Evolutionary conservation across 768 basidiomycete genomes (phyloP).

Genomic region (Phaffia tasmanica): DNA sequence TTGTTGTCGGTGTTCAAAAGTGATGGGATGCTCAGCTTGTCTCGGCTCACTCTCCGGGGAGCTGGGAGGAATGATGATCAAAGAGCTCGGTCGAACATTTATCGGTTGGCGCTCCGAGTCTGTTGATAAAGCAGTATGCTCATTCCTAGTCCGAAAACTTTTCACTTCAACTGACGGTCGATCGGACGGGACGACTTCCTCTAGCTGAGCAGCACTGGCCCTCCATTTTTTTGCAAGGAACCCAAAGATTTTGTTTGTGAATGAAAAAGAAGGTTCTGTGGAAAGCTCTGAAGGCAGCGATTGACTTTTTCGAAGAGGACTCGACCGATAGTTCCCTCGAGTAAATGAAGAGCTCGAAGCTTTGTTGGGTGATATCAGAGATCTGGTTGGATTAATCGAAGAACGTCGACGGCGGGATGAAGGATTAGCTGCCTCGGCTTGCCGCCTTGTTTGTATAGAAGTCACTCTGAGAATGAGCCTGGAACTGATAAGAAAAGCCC

Average conservation of each 20-base stretch:
- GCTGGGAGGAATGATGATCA: too few relatives aligned
- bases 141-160: too few relatives aligned
- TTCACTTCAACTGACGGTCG: too few relatives aligned
- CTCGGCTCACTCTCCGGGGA: too few relatives aligned
- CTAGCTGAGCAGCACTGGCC: too few relatives aligned
- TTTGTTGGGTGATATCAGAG: slow-evolving; percentile 9
- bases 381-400: slow-evolving; percentile 14
- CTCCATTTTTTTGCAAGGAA: neutral
- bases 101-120: too few relatives aligned
- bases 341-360: slow-evolving; percentile 6
- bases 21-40: too few relatives aligned
- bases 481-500: neutral
- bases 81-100: too few relatives aligned
- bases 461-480: slow-evolving; percentile 10
- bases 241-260: neutral
- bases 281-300: neutral
- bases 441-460: slow-evolving; percentile 14
- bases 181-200: too few relatives aligned
- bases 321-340: neutral
- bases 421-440: neutral
- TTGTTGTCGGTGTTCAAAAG: too few relatives aligned
- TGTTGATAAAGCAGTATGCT: too few relatives aligned
- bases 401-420: slow-evolving; percentile 11
- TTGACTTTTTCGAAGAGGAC: neutral
- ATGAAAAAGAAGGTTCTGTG: neutral